Evolutionary conservation across 2,329 filamentous ascomycete species (phyloP), one percentile per base, ranked within the genome.

Genomic region (Coniochaeta ligniaria): DNA sequence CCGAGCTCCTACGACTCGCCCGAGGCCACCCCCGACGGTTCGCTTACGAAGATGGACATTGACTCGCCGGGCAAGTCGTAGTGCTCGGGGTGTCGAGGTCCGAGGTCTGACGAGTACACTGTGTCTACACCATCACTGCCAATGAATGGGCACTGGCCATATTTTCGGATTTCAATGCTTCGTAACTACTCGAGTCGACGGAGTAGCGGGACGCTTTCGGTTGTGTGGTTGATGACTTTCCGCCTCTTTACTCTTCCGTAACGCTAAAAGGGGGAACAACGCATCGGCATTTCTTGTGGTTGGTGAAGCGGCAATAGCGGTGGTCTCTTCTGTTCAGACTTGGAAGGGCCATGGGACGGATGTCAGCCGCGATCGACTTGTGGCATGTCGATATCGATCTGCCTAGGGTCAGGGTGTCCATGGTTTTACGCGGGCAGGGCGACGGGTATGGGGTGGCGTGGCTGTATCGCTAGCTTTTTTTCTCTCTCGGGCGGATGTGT

Each of bases 1-100:
- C 76, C 78, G 1, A 67, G 65, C 0, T 67, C 69, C 4, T 71
- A 74, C 16, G 68, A 67, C 28, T 64, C 70, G 6, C 64, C 70
- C 7, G 70, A 72, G 45, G 63, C 64, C 17, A 60, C 56, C 0
- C 28, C 57, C 6, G 65, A 63, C 20, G 62, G 61, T 1, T 47
- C 60, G 8, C 59, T 59, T 4, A 45, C 56, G 17, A 55, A 58
- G 26, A 63, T 59, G 47, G 60, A 63, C 6, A 56, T 61, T 14
- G 66, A 65, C 36, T 50, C 54, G 36, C 43, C 61, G 45, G 47
- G 24, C 24, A 52, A 31, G 47, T 52, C 47, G 6, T 52, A 52
- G 24, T 31, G 14, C 20, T 31, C 5, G 2, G 43, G 20, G 8
- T 20, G 5, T 45, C 20, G n/a, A 24, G 41, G 17, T 11, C n/a